These are phyloP conservation scores for Tulasnella sp. DNA, from an alignment of 768 basidiomycete genomes.

Conservation along the genomic window DNA sequence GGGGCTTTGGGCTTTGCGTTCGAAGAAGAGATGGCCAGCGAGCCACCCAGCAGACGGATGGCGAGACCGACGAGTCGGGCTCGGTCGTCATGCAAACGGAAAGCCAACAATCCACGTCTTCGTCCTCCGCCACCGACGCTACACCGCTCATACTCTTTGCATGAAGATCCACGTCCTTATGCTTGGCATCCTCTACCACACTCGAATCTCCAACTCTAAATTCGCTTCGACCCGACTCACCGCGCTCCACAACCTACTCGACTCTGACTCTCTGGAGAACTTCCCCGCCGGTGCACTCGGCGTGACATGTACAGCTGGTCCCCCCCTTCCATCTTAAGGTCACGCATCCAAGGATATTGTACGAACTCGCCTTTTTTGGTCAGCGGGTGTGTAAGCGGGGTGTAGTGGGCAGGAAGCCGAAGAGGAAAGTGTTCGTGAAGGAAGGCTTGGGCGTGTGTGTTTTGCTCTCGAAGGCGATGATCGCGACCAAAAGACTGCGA, in stretches of 20 bases:
- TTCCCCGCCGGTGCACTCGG: constrained; percentile 37
- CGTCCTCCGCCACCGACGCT: constrained; percentile 12
- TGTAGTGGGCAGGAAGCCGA: constrained; percentile 64
- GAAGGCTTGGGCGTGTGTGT: too few species aligned
- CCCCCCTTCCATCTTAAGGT: constrained; percentile 43
- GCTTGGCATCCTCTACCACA: constrained; percentile 52
- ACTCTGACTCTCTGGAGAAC: constrained; percentile 43
- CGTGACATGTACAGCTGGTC: constrained; percentile 34
- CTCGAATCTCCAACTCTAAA: constrained; percentile 47
- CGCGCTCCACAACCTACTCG: constrained; percentile 58
- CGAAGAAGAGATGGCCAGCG: not conserved
- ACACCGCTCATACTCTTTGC: constrained; percentile 26
- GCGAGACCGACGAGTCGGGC: not conserved
- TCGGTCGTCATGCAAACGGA: constrained; percentile 20
- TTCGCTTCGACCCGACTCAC: constrained; percentile 46
- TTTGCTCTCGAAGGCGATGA: constrained; percentile 42
- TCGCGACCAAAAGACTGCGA: constrained; percentile 73
- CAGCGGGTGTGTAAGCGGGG: constrained; percentile 63
- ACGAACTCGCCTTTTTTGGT: constrained; percentile 59
- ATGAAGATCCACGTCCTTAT: constrained; percentile 56
- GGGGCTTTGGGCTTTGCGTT: constrained; percentile 40
- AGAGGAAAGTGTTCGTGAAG: too few species aligned
- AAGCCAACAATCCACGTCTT: constrained; percentile 7
- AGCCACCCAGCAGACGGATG: constrained; percentile 7
- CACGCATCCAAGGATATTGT: constrained; percentile 61